Conservation (phyloP, 352 stramenopile species). For the Globisporangium nodosum region DNA sequence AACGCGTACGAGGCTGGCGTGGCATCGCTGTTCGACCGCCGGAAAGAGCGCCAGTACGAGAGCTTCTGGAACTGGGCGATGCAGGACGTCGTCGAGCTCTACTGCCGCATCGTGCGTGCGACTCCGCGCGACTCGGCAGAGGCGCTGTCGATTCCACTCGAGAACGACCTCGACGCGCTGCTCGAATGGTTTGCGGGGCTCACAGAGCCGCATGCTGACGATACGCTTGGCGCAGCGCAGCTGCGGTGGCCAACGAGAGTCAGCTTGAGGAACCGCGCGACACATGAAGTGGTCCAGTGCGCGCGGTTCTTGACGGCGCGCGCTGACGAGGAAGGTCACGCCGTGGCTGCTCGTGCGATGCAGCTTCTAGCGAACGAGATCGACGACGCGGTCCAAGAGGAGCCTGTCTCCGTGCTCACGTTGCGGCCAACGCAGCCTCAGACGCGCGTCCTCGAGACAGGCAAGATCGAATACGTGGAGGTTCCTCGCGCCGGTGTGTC, state of each 20-base stretch:
- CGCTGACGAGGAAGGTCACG: constrained; percentile 33
- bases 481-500: constrained; percentile 39
- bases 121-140: constrained; percentile 13
- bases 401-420: constrained; percentile 55
- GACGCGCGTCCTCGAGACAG: constrained; percentile 43
- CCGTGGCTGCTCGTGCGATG: constrained; percentile 45
- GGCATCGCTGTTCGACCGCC: constrained; percentile 51
- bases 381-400: constrained; percentile 37
- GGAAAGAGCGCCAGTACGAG: constrained; percentile 72
- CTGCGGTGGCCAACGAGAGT: constrained; percentile 19
- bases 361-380: constrained; percentile 58
- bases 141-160: constrained; percentile 16
- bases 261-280: constrained; percentile 67
- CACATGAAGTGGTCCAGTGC: constrained; percentile 48
- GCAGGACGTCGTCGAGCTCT: constrained; percentile 62
- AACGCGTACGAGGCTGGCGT: constrained; percentile 55
- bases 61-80: constrained; percentile 82
- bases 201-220: constrained; percentile 22
- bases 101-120: constrained; percentile 37
- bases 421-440: constrained; percentile 51
- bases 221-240: constrained; percentile 25
- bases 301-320: constrained; percentile 46
- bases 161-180: constrained; percentile 47
- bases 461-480: constrained; percentile 51
- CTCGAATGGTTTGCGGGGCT: constrained; percentile 47